phyloP scores from a whole-genome alignment of 768 basidiomycete species.

The Russula virescens region DNA sequence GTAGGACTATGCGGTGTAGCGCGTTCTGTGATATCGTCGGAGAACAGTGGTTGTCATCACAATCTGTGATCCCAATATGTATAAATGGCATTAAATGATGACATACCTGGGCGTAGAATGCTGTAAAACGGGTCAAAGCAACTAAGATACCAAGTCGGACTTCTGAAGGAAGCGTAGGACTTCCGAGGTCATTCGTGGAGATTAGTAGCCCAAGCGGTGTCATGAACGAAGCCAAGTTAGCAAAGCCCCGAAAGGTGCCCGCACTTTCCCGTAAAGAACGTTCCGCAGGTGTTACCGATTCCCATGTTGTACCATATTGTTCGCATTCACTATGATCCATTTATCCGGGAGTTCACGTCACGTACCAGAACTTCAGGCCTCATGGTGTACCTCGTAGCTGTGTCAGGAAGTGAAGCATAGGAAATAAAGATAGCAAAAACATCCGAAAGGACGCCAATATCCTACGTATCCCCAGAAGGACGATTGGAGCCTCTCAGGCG shows the following conservation, averaged over 20 bases:
- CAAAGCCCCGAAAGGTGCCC: background rate
- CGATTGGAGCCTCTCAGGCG: background rate
- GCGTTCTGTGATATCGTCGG: background rate
- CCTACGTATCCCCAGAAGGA: constrained; percentile 8
- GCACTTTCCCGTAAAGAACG: background rate
- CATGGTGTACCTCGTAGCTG: background rate
- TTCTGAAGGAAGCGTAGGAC: background rate
- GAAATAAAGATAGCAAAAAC: background rate
- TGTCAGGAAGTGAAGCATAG: background rate
- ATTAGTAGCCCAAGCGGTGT: constrained; percentile 4
- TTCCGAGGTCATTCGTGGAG: constrained; percentile 3
- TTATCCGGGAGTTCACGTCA: background rate
- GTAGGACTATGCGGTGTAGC: too few relatives aligned
- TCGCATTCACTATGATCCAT: background rate
- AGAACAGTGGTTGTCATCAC: background rate
- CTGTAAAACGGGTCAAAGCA: background rate
- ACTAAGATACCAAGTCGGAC: background rate
- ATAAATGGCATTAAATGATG: background rate
- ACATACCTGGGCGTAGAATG: background rate
- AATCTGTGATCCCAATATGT: background rate
- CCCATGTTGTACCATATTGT: background rate
- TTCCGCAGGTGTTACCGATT: background rate
- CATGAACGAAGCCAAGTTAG: background rate
- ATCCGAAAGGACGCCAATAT: background rate
- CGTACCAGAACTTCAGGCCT: background rate